Evolutionary conservation across 139 green algal species (phyloP), one percentile per base, ranked within the genome.

Genomic region (Chlorella vulgaris): DNA sequence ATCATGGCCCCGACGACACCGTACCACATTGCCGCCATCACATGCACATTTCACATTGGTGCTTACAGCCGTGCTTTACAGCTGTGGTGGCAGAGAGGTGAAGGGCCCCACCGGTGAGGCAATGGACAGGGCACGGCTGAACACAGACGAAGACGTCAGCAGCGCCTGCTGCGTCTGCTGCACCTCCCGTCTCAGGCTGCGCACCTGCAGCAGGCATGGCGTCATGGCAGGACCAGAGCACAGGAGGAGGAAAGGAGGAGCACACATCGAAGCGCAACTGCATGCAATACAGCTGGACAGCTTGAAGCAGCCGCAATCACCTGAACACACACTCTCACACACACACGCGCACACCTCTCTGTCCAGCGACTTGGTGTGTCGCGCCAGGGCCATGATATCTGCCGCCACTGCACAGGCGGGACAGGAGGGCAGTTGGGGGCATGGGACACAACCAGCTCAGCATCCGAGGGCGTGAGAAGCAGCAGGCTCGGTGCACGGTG

Each of bases 351-450:
- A 4, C 35, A 73, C 65, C 70, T 81, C 76, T 18, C 21, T n/a
- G 62, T 81, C 76, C 39, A 81, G 19, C 29, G 40, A 60, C 18
- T 74, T 73, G 40, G 76, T 81, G 61, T 81, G 76, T 19, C 76
- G 38, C 18, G 76, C 76, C 22, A 81, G 76, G 2, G 76, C 38
- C 31, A 69, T 63, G 6, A 81, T 61, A 29, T 81, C 76, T 2
- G 61, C 42, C 40, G 69, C 38, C 62, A 74, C 61, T 60, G 74
- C 60, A 61, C 55, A 28, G 22, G 18, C 55, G 22, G 22, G 55
- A n/a, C 55, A 65, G 55, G 18, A n/a, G 18, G 18, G 22, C 55
- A 24, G 10, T 10, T 58, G 47, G 10, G 10, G 10, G 13, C 10
- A 58, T 58, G 47, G 22, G 22, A 65, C 55, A 65, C 55, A n/a